phyloP scores from a whole-genome alignment of 1,284 basidiomycete genomes.

The Testicularia cyperi region DNA sequence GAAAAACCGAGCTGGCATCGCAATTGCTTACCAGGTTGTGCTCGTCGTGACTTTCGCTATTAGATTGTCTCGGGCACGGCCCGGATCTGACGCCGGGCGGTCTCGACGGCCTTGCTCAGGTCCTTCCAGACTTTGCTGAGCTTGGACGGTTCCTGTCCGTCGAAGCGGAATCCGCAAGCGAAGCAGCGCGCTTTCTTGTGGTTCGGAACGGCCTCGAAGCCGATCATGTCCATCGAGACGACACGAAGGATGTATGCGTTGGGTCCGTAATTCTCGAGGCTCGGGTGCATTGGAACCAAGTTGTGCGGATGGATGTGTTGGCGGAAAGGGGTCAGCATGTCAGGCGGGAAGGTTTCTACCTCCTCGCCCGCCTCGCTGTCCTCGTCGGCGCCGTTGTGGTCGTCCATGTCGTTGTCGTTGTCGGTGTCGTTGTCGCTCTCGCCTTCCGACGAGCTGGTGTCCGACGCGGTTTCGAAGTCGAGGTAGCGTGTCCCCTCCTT shows the following conservation, averaged over 20 bases:
- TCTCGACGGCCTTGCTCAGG: slow-evolving; percentile 3
- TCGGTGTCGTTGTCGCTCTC: neutral
- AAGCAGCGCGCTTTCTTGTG: slow-evolving; percentile 3
- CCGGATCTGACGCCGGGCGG: slow-evolving; percentile 4
- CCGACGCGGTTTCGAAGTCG: slow-evolving; percentile 16
- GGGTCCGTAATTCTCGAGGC: slow-evolving; percentile 11
- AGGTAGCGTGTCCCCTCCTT: slow-evolving; percentile 10
- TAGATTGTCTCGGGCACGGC: slow-evolving; percentile 3
- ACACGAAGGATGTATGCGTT: slow-evolving; percentile 18
- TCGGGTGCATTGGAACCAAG: neutral
- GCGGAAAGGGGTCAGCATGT: neutral
- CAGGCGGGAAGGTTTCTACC: neutral
- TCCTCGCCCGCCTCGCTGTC: neutral
- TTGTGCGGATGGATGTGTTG: neutral
- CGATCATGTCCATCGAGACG: slow-evolving; percentile 12
- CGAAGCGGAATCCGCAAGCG: slow-evolving; percentile 13
- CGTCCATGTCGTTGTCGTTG: neutral
- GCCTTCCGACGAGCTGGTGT: slow-evolving; percentile 15
- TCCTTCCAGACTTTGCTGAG: neutral
- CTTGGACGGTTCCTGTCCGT: slow-evolving; percentile 1
- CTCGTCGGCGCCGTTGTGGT: neutral
- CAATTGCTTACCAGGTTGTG: too few species aligned
- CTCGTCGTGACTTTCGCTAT: too few species aligned
- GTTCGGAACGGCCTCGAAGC: neutral
- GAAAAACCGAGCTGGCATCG: too few species aligned